phyloP scores from a whole-genome alignment of 495 filamentous ascomycete genomes.

The Patellaria atrata region DNA sequence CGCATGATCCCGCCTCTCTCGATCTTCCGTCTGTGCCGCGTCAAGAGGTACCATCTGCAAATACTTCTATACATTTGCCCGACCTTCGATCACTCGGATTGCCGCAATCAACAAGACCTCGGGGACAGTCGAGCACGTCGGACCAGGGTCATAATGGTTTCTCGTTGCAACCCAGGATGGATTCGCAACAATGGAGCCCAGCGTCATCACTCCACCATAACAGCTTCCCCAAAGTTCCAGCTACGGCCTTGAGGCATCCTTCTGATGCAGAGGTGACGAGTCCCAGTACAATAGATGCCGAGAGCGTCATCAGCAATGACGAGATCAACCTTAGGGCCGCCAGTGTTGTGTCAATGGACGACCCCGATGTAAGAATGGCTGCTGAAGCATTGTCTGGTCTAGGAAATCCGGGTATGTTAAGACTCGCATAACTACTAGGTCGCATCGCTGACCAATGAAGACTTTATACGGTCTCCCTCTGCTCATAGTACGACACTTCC shows the following conservation, averaged over 20 bases:
- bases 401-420: constrained; percentile 48
- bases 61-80: constrained; percentile 14
- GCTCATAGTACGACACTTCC: constrained; percentile 29
- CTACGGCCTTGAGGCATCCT: constrained; percentile 2
- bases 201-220: constrained; percentile 6
- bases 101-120: too few species aligned
- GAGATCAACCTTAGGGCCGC: constrained; percentile 4
- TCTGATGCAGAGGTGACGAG: constrained; percentile 12
- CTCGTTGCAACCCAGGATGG: background rate
- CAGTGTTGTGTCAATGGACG: constrained; percentile 53
- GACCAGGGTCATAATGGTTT: background rate
- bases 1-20: constrained; percentile 20
- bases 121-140: too few species aligned
- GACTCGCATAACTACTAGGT: constrained; percentile 13
- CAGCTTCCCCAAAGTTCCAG: constrained; percentile 11
- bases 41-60: constrained; percentile 4
- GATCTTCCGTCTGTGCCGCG: constrained; percentile 21
- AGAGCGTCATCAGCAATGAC: constrained; percentile 17
- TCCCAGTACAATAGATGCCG: constrained; percentile 18
- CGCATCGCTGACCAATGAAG: constrained; percentile 19
- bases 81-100: constrained; percentile 21
- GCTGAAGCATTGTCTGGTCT: constrained; percentile 78
- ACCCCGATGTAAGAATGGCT: constrained; percentile 64
- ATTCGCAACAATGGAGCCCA: constrained; percentile 1
- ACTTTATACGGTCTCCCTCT: constrained; percentile 41